These are phyloP conservation scores for Geotrichum siamense DNA, from an alignment of 1,139 yeast genomes.

Conservation along the genomic window DNA sequence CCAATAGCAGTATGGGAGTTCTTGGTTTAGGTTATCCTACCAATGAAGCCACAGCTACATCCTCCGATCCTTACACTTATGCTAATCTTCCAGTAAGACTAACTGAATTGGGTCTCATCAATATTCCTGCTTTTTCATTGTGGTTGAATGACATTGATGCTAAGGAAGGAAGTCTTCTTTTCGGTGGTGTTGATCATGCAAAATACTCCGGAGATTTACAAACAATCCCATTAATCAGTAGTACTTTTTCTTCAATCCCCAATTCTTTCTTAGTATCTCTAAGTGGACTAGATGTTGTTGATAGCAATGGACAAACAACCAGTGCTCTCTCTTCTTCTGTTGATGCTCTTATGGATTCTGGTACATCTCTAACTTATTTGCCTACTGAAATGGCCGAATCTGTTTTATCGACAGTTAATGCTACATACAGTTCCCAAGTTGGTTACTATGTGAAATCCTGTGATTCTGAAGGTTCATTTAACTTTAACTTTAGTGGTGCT, in stretches of 20 bases:
- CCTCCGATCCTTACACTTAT: slow-evolving; percentile 27
- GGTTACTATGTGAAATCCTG: slow-evolving; percentile 26
- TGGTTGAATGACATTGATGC: slow-evolving; percentile 43
- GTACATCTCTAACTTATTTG: slow-evolving; percentile 30
- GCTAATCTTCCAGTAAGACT: slow-evolving; percentile 43
- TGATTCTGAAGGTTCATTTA: slow-evolving; percentile 26
- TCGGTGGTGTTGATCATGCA: slow-evolving; percentile 53
- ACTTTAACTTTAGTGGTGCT: slow-evolving; percentile 47
- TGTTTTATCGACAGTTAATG: slow-evolving; percentile 14
- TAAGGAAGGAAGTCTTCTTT: slow-evolving; percentile 43
- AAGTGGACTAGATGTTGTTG: slow-evolving; percentile 11
- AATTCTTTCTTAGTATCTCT: slow-evolving; percentile 16
- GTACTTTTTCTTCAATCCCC: slow-evolving; percentile 15
- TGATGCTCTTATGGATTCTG: slow-evolving; percentile 30
- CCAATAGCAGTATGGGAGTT: slow-evolving; percentile 32
- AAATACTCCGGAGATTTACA: slow-evolving; percentile 44
- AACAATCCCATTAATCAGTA: slow-evolving; percentile 24
- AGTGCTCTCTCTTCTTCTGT: slow-evolving; percentile 11
- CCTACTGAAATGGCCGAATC: slow-evolving; percentile 22
- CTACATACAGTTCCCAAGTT: slow-evolving; percentile 18
- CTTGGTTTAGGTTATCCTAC: slow-evolving; percentile 28
- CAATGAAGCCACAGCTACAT: slow-evolving; percentile 22
- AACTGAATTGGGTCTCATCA: slow-evolving; percentile 44
- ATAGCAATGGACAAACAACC: slow-evolving; percentile 6
- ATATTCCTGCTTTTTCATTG: slow-evolving; percentile 46